Percentiles rank a stretch among this genome's conserved stretches.
Evolutionary conservation across 2,329 filamentous ascomycete species (phyloP).

Genomic region (Pseudodiploospora longispora): DNA sequence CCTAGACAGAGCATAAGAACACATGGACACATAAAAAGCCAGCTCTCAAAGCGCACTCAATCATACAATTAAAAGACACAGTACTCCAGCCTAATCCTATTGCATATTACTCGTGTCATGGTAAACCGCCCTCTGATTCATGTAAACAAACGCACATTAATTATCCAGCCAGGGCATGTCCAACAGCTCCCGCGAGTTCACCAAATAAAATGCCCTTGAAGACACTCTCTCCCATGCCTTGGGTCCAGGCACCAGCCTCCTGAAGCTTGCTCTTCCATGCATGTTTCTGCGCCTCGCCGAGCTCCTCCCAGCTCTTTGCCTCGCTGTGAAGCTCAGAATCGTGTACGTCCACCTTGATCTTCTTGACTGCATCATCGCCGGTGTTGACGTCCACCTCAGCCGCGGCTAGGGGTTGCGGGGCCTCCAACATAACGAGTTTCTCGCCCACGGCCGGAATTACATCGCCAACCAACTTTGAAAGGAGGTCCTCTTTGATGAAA

Average conservation of each 20-base stretch:
- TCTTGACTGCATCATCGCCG: conserved; percentile 14
- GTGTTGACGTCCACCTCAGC: conserved; percentile 13
- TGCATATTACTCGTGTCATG: too few relatives aligned
- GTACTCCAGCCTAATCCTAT: too few relatives aligned
- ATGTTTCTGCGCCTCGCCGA: conserved; percentile 53
- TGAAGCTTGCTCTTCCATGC: conserved; percentile 63
- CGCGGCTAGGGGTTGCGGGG: conserved; percentile 1
- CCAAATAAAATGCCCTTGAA: conserved; percentile 72
- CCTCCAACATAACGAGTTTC: conserved; percentile 30
- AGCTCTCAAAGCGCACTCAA: too few relatives aligned
- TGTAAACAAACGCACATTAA: too few relatives aligned
- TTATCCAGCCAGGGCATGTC: conserved; percentile 39
- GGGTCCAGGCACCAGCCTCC: conserved; percentile 70
- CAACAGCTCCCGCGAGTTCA: conserved; percentile 57
- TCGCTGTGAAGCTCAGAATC: conserved; percentile 39
- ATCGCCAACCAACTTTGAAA: conserved; percentile 29
- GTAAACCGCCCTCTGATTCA: too few relatives aligned
- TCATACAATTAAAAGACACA: too few relatives aligned
- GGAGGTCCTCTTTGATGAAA: conserved; percentile 24
- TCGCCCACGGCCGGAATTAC: conserved; percentile 25
- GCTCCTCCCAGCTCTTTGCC: conserved; percentile 63
- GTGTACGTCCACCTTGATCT: conserved; percentile 36
- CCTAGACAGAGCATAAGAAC: too few relatives aligned
- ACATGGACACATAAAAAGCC: too few relatives aligned
- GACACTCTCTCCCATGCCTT: conserved; percentile 67